Evolutionary conservation across 2,329 filamentous ascomycete species (phyloP).

Genomic region (Penicillium nordicum): DNA sequence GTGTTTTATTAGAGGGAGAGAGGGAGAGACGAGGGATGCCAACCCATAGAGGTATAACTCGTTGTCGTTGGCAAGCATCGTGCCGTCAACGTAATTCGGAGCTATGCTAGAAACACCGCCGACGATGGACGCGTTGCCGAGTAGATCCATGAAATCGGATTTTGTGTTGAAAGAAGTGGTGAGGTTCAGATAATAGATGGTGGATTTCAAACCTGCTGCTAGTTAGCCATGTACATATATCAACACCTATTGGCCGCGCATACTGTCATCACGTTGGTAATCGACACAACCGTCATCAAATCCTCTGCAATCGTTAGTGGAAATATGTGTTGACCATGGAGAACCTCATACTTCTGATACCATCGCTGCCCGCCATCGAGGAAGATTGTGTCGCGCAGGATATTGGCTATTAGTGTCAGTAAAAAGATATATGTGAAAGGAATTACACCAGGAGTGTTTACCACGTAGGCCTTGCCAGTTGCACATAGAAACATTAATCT

Average conservation of each 20-base stretch:
- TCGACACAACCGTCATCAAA: constrained; percentile 9
- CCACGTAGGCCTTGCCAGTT: constrained; percentile 16
- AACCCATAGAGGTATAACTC: constrained; percentile 63
- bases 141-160: constrained; percentile 11
- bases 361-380: constrained; percentile 17
- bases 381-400: constrained; percentile 18
- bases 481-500: constrained; percentile 18
- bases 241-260: not conserved
- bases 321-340: not conserved
- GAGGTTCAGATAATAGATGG: constrained; percentile 16
- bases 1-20: not conserved
- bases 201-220: constrained; percentile 8
- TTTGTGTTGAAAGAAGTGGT: constrained; percentile 13
- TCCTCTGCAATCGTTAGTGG: constrained; percentile 9
- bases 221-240: not conserved
- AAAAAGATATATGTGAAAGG: not conserved
- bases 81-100: constrained; percentile 60
- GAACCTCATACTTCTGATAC: constrained; percentile 11
- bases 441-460: not conserved
- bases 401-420: constrained; percentile 13
- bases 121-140: constrained; percentile 37
- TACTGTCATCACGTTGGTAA: not conserved
- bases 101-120: constrained; percentile 20
- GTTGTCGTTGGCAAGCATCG: constrained; percentile 62
- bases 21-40: not conserved